phyloP scores from a whole-genome alignment of 2,329 filamentous ascomycete genomes.

The Ilyonectria robusta region DNA sequence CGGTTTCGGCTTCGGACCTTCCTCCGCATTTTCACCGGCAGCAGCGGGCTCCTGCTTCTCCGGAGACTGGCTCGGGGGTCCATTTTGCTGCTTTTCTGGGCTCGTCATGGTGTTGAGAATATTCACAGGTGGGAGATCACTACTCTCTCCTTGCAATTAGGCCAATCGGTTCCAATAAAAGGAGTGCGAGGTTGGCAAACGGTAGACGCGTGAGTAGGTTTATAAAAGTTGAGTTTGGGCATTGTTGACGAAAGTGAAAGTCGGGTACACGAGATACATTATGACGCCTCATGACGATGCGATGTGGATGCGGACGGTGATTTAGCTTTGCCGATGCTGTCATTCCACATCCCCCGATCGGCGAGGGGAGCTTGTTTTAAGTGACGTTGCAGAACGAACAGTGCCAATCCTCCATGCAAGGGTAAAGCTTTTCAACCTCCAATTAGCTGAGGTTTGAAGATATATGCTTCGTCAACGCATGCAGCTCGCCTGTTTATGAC shows the following conservation, averaged over 20 bases:
- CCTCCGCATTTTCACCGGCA: constrained; percentile 6
- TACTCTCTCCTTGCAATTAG: neutral
- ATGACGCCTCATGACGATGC: too few relatives aligned
- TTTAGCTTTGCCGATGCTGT: constrained; percentile 14
- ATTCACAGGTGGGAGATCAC: neutral
- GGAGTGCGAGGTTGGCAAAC: constrained; percentile 4
- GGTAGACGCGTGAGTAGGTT: constrained; percentile 3
- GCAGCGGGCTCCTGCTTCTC: neutral
- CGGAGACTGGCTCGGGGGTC: constrained; percentile 13
- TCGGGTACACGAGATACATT: too few relatives aligned
- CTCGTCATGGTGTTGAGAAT: constrained; percentile 10
- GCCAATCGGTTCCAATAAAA: constrained; percentile 3
- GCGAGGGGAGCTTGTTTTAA: neutral
- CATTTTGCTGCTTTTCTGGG: constrained; percentile 10
- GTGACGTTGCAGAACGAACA: neutral
- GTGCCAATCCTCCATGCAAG: neutral
- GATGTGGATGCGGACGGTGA: constrained; percentile 4
- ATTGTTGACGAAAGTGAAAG: neutral
- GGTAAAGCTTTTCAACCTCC: too few relatives aligned
- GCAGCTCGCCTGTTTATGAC: too few relatives aligned
- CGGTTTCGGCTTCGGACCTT: constrained; percentile 7
- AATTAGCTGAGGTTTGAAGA: too few relatives aligned
- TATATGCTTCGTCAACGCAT: too few relatives aligned
- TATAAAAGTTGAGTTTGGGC: neutral
- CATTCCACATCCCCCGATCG: constrained; percentile 4